Conservation (phyloP, 2,329 filamentous ascomycete genomes). For the Chaetomiaceae sp. region DNA sequence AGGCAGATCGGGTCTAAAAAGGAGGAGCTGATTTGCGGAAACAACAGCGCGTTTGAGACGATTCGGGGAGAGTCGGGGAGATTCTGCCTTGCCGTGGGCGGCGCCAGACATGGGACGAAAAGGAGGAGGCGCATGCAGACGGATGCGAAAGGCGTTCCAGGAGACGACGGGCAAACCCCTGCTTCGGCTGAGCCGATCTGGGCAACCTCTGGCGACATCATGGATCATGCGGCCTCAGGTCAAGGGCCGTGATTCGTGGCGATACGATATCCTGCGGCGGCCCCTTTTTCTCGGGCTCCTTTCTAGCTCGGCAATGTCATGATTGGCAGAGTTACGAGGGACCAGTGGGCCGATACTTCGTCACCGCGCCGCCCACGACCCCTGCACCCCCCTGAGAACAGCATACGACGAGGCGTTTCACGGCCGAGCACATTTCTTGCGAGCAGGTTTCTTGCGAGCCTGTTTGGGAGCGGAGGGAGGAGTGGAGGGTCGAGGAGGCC, state of each 20-base stretch:
- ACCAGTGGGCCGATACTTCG: slow-evolving; percentile 12
- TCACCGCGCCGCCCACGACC: neutral
- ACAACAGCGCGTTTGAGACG: neutral
- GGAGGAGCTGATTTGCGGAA: neutral
- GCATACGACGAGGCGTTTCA: slow-evolving; percentile 12
- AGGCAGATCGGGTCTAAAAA: slow-evolving; percentile 9
- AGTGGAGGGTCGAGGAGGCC: too few relatives aligned
- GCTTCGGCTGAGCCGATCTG: slow-evolving; percentile 14
- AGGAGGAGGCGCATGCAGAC: slow-evolving; percentile 7
- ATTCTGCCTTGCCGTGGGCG: slow-evolving; percentile 13
- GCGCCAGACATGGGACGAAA: neutral
- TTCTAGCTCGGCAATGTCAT: slow-evolving; percentile 15
- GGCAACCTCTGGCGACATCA: slow-evolving; percentile 10
- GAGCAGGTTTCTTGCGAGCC: neutral
- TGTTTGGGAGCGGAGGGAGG: too few relatives aligned
- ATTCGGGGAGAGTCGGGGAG: slow-evolving; percentile 14
- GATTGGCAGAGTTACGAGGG: slow-evolving; percentile 19
- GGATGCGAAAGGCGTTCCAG: slow-evolving; percentile 7
- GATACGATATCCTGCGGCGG: slow-evolving; percentile 10
- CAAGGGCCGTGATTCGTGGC: slow-evolving; percentile 15
- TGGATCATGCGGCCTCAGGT: slow-evolving; percentile 10
- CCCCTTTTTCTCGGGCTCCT: slow-evolving; percentile 12
- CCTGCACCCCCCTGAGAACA: neutral
- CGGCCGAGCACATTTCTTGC: slow-evolving; percentile 13
- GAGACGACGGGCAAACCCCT: slow-evolving; percentile 15